Percentiles rank a stretch among this genome's conserved stretches.
These are phyloP conservation scores for Corylus avellana DNA, from an alignment of 306 rosid species.

Conservation along the genomic window DNA sequence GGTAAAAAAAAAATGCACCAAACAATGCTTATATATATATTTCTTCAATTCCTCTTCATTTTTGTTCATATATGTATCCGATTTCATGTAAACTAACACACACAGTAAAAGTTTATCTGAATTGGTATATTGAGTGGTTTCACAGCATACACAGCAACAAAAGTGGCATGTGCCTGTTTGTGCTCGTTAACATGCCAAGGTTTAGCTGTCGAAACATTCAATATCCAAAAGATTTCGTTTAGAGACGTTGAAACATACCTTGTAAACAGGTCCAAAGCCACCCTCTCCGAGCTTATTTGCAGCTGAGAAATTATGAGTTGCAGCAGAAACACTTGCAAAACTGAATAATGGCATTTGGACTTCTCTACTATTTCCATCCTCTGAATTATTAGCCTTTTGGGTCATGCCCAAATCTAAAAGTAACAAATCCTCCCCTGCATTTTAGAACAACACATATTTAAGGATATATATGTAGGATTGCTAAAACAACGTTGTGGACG, in stretches of 20 bases:
- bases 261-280: slow-evolving; percentile 51
- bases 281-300: slow-evolving; percentile 42
- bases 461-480: neutral
- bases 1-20: too few relatives aligned
- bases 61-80: too few relatives aligned
- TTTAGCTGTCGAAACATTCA: too few relatives aligned
- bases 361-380: slow-evolving; percentile 16
- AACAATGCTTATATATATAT: too few relatives aligned
- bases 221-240: neutral
- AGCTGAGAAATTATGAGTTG: slow-evolving; percentile 29
- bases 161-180: too few relatives aligned
- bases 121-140: too few relatives aligned
- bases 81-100: too few relatives aligned
- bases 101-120: too few relatives aligned
- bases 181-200: too few relatives aligned
- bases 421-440: slow-evolving; percentile 36
- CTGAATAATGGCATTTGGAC: slow-evolving; percentile 43
- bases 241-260: slow-evolving; percentile 16
- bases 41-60: too few relatives aligned
- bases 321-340: slow-evolving; percentile 36
- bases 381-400: slow-evolving; percentile 1
- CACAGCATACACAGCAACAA: too few relatives aligned
- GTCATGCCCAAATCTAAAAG: slow-evolving; percentile 29
- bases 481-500: too few relatives aligned
- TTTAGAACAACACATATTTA: neutral